Evolutionary conservation across 2,329 filamentous ascomycete genomes (phyloP).

Genomic region (Talaromyces funiculosus): DNA sequence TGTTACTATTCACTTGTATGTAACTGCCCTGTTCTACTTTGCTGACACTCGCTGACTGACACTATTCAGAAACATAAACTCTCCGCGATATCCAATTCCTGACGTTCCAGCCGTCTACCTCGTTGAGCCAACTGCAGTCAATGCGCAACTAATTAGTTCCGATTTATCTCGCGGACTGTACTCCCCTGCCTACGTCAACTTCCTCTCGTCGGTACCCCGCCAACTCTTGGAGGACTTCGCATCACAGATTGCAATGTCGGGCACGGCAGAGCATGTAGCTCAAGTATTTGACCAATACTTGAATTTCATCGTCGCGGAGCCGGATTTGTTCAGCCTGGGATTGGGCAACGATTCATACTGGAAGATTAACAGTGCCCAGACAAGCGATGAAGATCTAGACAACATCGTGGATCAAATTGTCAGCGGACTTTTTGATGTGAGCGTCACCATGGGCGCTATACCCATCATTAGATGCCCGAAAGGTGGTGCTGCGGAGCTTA

Average conservation of each 20-base stretch:
- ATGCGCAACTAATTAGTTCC: conserved; percentile 73
- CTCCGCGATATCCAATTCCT: conserved; percentile 79
- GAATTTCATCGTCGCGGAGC: conserved; percentile 94
- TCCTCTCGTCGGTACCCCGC: conserved; percentile 86
- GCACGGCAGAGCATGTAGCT: conserved; percentile 81
- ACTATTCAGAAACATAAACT: conserved; percentile 65
- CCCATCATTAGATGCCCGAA: conserved; percentile 94
- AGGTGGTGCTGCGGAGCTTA: conserved; percentile 86
- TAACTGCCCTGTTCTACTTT: conserved; percentile 12
- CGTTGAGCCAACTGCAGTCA: conserved; percentile 78
- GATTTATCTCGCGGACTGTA: conserved; percentile 87
- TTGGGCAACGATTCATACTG: conserved; percentile 93
- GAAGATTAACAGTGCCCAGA: conserved; percentile 90
- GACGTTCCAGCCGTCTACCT: conserved; percentile 96
- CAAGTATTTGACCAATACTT: conserved; percentile 96
- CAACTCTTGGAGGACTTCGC: conserved; percentile 93
- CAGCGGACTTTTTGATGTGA: conserved; percentile 92
- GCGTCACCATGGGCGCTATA: conserved; percentile 96
- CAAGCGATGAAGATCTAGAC: conserved; percentile 84
- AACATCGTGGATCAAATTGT: conserved; percentile 84
- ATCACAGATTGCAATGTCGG: conserved; percentile 73
- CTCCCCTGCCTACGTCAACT: conserved; percentile 92
- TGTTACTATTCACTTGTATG: conserved; percentile 91
- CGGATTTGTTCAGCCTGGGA: conserved; percentile 88
- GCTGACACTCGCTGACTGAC: conserved; percentile 10